Base-by-base conservation (phyloP, 441 rosid genomes). In the Caryocar brasiliense region DNA sequence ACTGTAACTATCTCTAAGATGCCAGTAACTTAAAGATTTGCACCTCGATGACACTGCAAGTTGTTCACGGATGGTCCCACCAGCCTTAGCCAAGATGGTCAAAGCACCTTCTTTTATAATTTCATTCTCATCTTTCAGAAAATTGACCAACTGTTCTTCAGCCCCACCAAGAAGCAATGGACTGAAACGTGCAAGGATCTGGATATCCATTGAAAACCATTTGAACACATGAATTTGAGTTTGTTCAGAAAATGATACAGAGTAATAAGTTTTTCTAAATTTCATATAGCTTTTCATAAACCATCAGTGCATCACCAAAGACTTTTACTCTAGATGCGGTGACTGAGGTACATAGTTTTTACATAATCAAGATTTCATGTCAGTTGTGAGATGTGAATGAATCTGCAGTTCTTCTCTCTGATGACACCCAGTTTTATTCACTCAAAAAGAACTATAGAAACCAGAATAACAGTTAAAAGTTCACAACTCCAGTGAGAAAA, bases 31-130 rank as follows among this genome's bases (percentile, higher is more conserved):
- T 47, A 30, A 40, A 51, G 56, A 56, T 53, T 57, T 38, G 58
- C 69, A 86, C 99, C 99, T 90, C n/a, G 95, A 71, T 56, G 85
- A 68, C 61, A 60, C 78, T 4, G 89, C 78, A 54, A 94, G 85
- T 68, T 90, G 93, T 67, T 94, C 99, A 51, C 96, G 80, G 43
- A 94, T 79, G 23, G 88, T 85, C 52, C 94, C 96, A 58, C 99
- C 99, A 61, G 96, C 96, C 72, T 78, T 94, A 3, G 99, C 96
- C 73, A 94, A 79, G 65, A 86, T 68, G 69, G 90, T 86, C 69
- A 94, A 76, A 51, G 80, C 77, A 58, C 99, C 96, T 76, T 85
- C 96, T 65, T 80, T 94, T 47, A 86, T 68, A 48, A 76, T 72
- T 69, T 85, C 98, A 70, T 76, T 80, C 30, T 90, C 94, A 71